A percentile compares a stretch with the other conserved stretches of the same genome.
These are phyloP conservation scores for Penicillium brasilianum DNA, from an alignment of 2,329 filamentous ascomycete genomes.

Conservation along the genomic window DNA sequence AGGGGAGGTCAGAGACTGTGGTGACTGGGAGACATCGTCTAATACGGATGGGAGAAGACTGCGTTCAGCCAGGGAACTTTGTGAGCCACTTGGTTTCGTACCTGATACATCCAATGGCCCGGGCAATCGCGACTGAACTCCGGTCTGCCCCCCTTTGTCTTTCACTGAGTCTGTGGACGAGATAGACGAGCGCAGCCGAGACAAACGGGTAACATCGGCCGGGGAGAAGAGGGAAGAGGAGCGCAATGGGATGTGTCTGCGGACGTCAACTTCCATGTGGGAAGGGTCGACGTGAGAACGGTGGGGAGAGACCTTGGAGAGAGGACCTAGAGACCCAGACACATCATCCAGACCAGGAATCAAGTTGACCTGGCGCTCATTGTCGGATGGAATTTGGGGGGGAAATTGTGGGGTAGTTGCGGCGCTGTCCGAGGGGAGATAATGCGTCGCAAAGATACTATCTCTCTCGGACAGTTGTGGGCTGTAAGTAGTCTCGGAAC, in stretches of 20 bases:
- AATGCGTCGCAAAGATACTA: conserved; percentile 68
- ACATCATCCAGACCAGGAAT: conserved; percentile 40
- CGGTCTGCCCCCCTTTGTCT: conserved; percentile 29
- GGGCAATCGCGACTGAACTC: conserved; percentile 27
- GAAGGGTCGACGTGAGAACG: conserved; percentile 36
- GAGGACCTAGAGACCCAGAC: conserved; percentile 34
- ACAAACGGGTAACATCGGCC: conserved; percentile 30
- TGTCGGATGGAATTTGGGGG: conserved; percentile 36
- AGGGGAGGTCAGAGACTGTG: conserved; percentile 30
- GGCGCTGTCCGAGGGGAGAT: conserved; percentile 58
- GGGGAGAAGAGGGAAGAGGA: conserved; percentile 35
- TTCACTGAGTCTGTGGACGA: conserved; percentile 33
- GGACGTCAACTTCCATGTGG: conserved; percentile 47
- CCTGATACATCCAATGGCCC: conserved; percentile 32
- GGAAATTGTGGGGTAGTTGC: conserved; percentile 45
- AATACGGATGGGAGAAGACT: conserved; percentile 36
- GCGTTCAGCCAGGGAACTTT: conserved; percentile 31
- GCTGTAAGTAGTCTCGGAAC: conserved; percentile 35
- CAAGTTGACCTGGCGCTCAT: conserved; percentile 40
- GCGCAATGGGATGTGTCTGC: conserved; percentile 38
- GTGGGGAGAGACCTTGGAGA: conserved; percentile 38
- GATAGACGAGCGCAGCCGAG: conserved; percentile 36
- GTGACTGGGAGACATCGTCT: conserved; percentile 32
- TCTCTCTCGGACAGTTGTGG: conserved; percentile 66
- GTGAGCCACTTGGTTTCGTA: conserved; percentile 24